Percentiles rank a stretch among this genome's conserved stretches.
These are phyloP conservation scores for Tolypocladium sp. DNA, from an alignment of 2,329 filamentous ascomycete species.

Conservation along the genomic window DNA sequence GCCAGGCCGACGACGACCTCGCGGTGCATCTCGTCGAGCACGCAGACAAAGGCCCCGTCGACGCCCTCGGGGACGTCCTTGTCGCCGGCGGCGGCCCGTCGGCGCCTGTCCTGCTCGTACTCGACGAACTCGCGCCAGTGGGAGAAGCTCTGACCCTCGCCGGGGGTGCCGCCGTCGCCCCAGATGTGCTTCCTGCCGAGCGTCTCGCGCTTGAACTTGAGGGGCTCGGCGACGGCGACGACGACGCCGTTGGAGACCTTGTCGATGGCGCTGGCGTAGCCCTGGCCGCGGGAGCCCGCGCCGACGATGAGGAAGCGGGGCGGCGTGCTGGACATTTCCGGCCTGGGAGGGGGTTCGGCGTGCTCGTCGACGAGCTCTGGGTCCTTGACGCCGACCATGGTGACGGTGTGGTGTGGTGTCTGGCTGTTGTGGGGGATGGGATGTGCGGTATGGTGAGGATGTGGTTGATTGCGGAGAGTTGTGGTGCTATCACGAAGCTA, in stretches of 20 bases:
- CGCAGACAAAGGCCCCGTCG: slow-evolving; percentile 55
- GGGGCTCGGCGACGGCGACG: slow-evolving; percentile 72
- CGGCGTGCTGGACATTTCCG: slow-evolving; percentile 36
- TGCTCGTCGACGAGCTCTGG: slow-evolving; percentile 14
- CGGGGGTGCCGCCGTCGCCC: slow-evolving; percentile 36
- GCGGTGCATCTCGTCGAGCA: slow-evolving; percentile 81
- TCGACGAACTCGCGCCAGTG: slow-evolving; percentile 69
- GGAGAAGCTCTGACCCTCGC: slow-evolving; percentile 58
- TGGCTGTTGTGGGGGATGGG: not conserved
- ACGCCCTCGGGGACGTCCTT: slow-evolving; percentile 40
- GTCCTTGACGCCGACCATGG: slow-evolving; percentile 12
- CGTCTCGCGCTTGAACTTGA: slow-evolving; percentile 62
- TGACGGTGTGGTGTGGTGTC: not conserved
- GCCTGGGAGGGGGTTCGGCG: slow-evolving; percentile 25
- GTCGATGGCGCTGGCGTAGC: slow-evolving; percentile 63
- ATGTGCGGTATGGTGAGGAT: not conserved
- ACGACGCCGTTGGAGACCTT: slow-evolving; percentile 59
- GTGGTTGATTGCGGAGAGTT: not conserved
- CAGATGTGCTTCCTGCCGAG: slow-evolving; percentile 70
- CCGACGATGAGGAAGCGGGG: slow-evolving; percentile 72
- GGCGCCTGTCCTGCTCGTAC: slow-evolving; percentile 58
- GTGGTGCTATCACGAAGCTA: not conserved
- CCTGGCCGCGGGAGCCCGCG: slow-evolving; percentile 68
- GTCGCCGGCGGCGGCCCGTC: slow-evolving; percentile 39
- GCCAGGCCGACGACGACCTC: slow-evolving; percentile 70